These are phyloP conservation scores for Cladosporium sp. DNA, from an alignment of 2,329 filamentous ascomycete species.

Conservation along the genomic window DNA sequence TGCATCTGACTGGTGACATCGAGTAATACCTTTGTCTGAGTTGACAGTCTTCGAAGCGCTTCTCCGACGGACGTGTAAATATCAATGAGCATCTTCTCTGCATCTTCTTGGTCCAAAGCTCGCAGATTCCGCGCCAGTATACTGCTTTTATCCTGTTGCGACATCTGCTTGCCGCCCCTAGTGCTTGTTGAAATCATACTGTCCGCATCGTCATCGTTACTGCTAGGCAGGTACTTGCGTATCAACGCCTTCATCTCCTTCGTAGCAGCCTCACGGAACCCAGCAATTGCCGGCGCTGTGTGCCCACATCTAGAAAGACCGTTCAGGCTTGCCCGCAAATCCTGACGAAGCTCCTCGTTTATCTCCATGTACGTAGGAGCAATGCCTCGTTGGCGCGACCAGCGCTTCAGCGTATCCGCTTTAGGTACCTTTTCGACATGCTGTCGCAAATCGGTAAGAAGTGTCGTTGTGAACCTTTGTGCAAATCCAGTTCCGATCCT, in stretches of 20 bases:
- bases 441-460: constrained; percentile 72
- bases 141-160: constrained; percentile 82
- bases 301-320: constrained; percentile 79
- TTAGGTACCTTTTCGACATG: constrained; percentile 69
- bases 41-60: constrained; percentile 74
- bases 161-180: constrained; percentile 59
- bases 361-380: constrained; percentile 75
- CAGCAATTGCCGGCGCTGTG: constrained; percentile 71
- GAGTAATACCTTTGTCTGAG: constrained; percentile 88
- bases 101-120: constrained; percentile 73
- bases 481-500: constrained; percentile 87
- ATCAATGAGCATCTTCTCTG: constrained; percentile 72
- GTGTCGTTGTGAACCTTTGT: constrained; percentile 65
- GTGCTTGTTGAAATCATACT: constrained; percentile 83
- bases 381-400: constrained; percentile 49
- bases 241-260: constrained; percentile 84
- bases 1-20: constrained; percentile 79
- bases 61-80: constrained; percentile 87
- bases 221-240: constrained; percentile 77
- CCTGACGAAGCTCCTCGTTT: constrained; percentile 62
- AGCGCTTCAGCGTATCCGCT: constrained; percentile 72
- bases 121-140: constrained; percentile 83
- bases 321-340: constrained; percentile 63
- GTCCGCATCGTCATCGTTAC: constrained; percentile 87
- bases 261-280: constrained; percentile 76